Percentiles rank a stretch among this genome's conserved stretches.
Evolutionary conservation across 2,329 filamentous ascomycete genomes (phyloP).

Genomic region (Aspergillus tanneri): DNA sequence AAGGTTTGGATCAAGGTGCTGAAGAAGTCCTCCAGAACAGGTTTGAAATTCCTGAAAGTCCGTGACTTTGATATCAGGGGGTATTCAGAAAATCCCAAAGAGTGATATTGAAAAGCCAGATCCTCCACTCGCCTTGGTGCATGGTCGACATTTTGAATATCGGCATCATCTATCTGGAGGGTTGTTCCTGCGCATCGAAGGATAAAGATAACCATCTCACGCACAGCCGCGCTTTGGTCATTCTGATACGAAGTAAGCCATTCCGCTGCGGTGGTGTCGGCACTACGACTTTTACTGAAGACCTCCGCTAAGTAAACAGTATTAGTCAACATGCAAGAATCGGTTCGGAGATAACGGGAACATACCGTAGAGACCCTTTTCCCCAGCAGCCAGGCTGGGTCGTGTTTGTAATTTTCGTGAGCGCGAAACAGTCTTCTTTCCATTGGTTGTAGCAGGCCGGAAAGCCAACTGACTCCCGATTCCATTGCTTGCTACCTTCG

Average conservation of each 20-base stretch:
- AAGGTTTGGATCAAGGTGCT: slow-evolving; percentile 71
- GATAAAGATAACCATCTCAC: slow-evolving; percentile 62
- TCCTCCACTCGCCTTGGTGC: slow-evolving; percentile 74
- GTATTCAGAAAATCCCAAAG: slow-evolving; percentile 83
- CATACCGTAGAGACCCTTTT: slow-evolving; percentile 59
- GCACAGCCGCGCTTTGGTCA: slow-evolving; percentile 55
- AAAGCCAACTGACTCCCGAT: slow-evolving; percentile 53
- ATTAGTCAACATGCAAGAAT: slow-evolving; percentile 23
- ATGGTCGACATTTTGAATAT: slow-evolving; percentile 88
- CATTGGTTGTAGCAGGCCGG: slow-evolving; percentile 48
- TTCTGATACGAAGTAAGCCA: slow-evolving; percentile 59
- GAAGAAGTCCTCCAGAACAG: slow-evolving; percentile 76
- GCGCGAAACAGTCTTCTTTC: slow-evolving; percentile 46
- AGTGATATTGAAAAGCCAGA: slow-evolving; percentile 83
- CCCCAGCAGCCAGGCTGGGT: slow-evolving; percentile 53
- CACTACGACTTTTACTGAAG: slow-evolving; percentile 55
- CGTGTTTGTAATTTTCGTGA: slow-evolving; percentile 52
- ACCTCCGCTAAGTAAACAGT: slow-evolving; percentile 52
- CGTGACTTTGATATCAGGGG: slow-evolving; percentile 82
- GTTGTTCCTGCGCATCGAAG: slow-evolving; percentile 74
- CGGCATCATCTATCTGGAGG: slow-evolving; percentile 72
- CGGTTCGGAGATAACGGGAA: slow-evolving; percentile 11
- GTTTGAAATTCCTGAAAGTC: slow-evolving; percentile 73
- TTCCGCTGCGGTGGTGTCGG: slow-evolving; percentile 57
- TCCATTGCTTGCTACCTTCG: slow-evolving; percentile 54